These are phyloP conservation scores for Eucalyptus caleyi DNA, from an alignment of 345 rosid genomes.

Conservation along the genomic window DNA sequence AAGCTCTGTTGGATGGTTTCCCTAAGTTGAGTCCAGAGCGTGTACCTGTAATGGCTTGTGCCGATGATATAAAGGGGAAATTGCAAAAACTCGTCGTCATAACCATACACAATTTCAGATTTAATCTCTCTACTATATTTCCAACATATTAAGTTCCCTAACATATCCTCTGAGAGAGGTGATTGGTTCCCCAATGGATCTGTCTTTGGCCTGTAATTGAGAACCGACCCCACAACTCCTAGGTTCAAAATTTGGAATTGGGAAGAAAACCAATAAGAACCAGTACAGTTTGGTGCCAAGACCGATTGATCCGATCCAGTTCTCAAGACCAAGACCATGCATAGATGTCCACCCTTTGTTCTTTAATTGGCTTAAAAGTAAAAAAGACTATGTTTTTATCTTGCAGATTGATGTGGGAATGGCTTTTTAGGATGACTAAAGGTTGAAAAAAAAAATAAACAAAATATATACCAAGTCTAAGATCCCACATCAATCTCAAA, in stretches of 20 bases:
- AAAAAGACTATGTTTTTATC: too few relatives aligned
- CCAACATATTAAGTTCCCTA: neutral
- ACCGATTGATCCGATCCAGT: accelerated
- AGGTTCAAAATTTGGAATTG: neutral
- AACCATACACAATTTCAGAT: neutral
- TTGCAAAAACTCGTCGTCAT: neutral
- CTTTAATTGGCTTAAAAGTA: neutral
- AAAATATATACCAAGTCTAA: neutral
- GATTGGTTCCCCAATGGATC: neutral
- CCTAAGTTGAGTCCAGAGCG: neutral
- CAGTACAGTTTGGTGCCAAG: neutral
- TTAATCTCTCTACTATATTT: neutral
- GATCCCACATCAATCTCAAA: neutral
- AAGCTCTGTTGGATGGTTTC: neutral
- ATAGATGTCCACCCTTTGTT: neutral
- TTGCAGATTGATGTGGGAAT: neutral
- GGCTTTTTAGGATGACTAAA: neutral
- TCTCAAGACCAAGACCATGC: neutral
- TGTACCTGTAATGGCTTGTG: neutral
- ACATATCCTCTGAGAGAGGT: neutral
- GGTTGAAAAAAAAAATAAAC: too few relatives aligned
- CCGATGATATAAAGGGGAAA: neutral
- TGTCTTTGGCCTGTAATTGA: too few relatives aligned
- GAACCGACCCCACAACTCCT: neutral
- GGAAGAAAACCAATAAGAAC: neutral